phyloP scores from a whole-genome alignment of 257 asterid genomes.

The Gardenia jasminoides region DNA sequence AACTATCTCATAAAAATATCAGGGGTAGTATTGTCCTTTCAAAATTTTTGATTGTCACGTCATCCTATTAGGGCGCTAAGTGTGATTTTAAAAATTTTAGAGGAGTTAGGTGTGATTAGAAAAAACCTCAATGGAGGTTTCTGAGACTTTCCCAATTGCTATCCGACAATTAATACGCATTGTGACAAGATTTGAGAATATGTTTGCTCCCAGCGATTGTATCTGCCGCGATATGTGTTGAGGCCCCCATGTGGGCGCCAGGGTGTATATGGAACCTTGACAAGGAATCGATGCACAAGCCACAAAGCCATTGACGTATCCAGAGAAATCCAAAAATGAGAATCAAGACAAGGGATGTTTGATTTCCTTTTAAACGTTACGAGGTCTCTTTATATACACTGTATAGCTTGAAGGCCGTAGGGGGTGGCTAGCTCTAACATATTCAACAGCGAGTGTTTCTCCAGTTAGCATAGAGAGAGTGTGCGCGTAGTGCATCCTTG shows the following conservation, averaged over 20 bases:
- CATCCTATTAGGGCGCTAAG: no score
- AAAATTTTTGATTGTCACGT: no score
- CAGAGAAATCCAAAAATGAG: not conserved
- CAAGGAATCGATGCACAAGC: not conserved
- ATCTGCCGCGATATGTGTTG: not conserved
- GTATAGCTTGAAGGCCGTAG: not conserved
- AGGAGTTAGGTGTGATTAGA: no score
- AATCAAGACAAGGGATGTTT: not conserved
- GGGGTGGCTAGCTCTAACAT: not conserved
- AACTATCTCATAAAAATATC: no score
- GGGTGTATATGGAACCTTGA: not conserved
- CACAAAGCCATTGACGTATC: not conserved
- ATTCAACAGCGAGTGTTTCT: constrained; percentile 9
- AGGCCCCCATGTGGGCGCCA: not conserved
- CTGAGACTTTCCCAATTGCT: no score
- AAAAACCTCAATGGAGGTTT: no score
- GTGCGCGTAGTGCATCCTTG: not conserved
- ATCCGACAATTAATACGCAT: not conserved
- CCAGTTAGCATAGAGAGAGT: not conserved
- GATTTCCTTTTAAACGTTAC: not conserved
- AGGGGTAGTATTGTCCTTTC: no score
- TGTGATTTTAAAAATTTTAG: no score
- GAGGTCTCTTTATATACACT: constrained; percentile 15
- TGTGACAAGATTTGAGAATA: not conserved
- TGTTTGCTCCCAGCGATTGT: not conserved